Evolutionary conservation across 371 early-diverging fungal species (phyloP).

Genomic region (Mortierella sp.): DNA sequence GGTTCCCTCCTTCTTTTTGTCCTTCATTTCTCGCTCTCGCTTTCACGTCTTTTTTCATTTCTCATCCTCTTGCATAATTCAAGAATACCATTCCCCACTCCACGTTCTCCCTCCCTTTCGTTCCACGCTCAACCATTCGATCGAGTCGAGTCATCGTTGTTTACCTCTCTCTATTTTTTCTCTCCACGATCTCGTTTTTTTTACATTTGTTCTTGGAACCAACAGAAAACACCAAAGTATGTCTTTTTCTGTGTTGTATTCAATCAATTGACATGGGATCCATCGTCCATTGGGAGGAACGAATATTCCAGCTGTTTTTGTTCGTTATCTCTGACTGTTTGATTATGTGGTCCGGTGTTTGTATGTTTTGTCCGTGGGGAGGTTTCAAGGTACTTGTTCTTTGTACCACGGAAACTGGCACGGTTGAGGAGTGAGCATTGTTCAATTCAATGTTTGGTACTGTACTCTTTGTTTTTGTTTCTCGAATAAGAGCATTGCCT

Average conservation of each 20-base stretch:
- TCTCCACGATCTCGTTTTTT: not conserved
- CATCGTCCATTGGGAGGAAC: not conserved
- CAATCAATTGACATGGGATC: not conserved
- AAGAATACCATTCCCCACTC: not conserved
- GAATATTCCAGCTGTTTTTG: not conserved
- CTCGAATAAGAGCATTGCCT: no score
- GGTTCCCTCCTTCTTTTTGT: no score
- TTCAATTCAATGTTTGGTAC: not conserved
- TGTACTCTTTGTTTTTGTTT: no score
- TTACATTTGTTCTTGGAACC: not conserved
- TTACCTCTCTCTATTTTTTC: not conserved
- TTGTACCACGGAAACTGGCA: conserved; percentile 3
- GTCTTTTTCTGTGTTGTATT: not conserved
- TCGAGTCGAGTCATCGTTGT: not conserved
- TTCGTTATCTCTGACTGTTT: not conserved
- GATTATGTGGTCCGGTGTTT: not conserved
- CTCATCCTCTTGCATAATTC: not conserved
- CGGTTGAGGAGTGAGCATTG: not conserved
- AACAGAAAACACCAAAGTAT: not conserved
- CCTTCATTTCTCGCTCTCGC: not conserved
- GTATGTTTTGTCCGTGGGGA: not conserved
- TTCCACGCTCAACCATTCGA: not conserved
- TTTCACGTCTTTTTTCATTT: not conserved
- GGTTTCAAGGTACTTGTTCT: not conserved
- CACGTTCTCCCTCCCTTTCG: not conserved